A percentile compares a stretch with the other conserved stretches of the same genome.
Conservation (phyloP, 306 rosid genomes). For the Glycine latifolia region DNA sequence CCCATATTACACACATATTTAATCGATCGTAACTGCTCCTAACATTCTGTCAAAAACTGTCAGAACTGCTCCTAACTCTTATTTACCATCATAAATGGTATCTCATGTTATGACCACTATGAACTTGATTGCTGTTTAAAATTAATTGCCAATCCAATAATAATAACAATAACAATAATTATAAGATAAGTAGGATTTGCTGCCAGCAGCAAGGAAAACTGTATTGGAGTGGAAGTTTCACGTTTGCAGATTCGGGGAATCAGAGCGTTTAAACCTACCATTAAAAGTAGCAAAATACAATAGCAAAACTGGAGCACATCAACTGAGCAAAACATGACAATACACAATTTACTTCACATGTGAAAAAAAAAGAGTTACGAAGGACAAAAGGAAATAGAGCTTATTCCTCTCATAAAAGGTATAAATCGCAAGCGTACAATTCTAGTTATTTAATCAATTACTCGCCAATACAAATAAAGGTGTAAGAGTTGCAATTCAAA, state of each 20-base stretch:
- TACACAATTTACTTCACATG: not conserved
- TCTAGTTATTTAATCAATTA: slow-evolving; percentile 17
- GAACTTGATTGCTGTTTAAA: slow-evolving; percentile 1
- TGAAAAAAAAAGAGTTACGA: not conserved
- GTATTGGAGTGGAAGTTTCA: too few relatives aligned
- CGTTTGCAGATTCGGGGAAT: too few relatives aligned
- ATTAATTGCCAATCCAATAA: not conserved
- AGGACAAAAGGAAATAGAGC: slow-evolving; percentile 5
- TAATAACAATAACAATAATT: not conserved
- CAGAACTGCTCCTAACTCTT: not conserved
- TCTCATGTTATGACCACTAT: not conserved
- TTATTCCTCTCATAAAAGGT: not conserved
- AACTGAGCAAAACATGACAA: not conserved
- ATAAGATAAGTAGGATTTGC: too few relatives aligned
- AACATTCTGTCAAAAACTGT: not conserved
- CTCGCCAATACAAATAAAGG: not conserved
- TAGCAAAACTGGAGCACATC: not conserved
- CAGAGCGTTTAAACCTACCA: too few relatives aligned
- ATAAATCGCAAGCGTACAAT: not conserved
- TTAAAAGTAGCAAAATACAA: too few relatives aligned
- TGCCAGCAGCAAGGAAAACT: too few relatives aligned
- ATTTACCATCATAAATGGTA: not conserved
- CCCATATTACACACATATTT: not conserved
- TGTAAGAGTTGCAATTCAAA: not conserved
- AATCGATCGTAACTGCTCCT: not conserved